A percentile compares a stretch with the other conserved stretches of the same genome.
Conservation (phyloP, 352 stramenopile genomes). For the Elongisporangium anandrum region DNA sequence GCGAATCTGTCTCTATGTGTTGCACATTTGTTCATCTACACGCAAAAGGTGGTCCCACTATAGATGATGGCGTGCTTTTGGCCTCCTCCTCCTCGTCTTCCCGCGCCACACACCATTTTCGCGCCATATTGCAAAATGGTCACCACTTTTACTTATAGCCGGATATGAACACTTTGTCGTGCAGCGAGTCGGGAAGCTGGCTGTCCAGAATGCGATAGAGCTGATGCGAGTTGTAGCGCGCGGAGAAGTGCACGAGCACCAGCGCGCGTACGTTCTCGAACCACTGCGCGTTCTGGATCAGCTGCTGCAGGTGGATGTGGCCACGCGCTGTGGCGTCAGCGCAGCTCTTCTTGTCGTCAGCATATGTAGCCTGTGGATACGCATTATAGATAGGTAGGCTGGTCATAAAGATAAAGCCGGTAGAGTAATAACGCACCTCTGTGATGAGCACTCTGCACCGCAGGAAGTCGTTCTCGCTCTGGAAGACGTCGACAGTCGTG, state of each 20-base stretch:
- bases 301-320: slow-evolving; percentile 71
- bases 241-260: slow-evolving; percentile 75
- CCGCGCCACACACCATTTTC: neutral
- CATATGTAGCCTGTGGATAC: slow-evolving; percentile 51
- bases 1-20: neutral
- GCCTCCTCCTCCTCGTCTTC: neutral
- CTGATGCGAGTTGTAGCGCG: slow-evolving; percentile 38
- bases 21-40: neutral
- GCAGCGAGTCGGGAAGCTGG: slow-evolving; percentile 29
- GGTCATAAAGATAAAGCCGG: neutral
- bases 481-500: slow-evolving; percentile 63
- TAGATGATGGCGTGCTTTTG: neutral
- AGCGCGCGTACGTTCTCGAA: slow-evolving; percentile 52
- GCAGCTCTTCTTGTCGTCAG: slow-evolving; percentile 38
- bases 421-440: slow-evolving; percentile 35
- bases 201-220: slow-evolving; percentile 24
- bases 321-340: slow-evolving; percentile 44
- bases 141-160: slow-evolving; percentile 3
- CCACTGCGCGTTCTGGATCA: slow-evolving; percentile 30
- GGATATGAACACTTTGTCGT: slow-evolving; percentile 24
- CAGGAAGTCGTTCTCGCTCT: slow-evolving; percentile 40
- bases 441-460: slow-evolving; percentile 70
- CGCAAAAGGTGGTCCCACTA: neutral
- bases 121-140: slow-evolving; percentile 1
- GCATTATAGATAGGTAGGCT: slow-evolving; percentile 5